A percentile compares a stretch with the other conserved stretches of the same genome.
These are phyloP conservation scores for Suhomyces atakaporum DNA, from an alignment of 1,139 yeast genomes.

Conservation along the genomic window DNA sequence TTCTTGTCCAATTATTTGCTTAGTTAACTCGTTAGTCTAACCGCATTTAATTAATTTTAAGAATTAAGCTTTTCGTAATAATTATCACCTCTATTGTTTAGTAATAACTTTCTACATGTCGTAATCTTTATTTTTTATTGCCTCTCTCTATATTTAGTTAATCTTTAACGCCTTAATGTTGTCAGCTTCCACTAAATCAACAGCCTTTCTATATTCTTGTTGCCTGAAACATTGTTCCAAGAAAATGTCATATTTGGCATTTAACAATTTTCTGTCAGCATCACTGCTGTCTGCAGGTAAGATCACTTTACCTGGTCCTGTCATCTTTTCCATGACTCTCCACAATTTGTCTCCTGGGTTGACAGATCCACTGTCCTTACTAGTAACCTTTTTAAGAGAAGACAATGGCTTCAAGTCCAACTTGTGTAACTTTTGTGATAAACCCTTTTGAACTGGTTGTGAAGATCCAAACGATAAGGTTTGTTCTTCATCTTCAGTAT, in stretches of 20 bases:
- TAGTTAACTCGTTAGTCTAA: too few relatives aligned
- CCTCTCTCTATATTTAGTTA: background rate
- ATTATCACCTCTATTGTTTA: too few relatives aligned
- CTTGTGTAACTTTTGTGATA: conserved; percentile 40
- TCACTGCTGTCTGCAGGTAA: conserved; percentile 58
- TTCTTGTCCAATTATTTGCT: too few relatives aligned
- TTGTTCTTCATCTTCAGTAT: conserved; percentile 43
- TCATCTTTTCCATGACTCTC: conserved; percentile 81
- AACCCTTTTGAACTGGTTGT: conserved; percentile 50
- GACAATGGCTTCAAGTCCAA: conserved; percentile 45
- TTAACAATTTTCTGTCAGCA: conserved; percentile 69
- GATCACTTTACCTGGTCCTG: conserved; percentile 81
- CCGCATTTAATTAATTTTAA: too few relatives aligned
- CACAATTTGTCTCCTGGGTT: conserved; percentile 65
- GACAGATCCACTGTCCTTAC: conserved; percentile 16
- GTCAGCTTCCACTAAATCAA: conserved; percentile 56
- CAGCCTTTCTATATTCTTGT: conserved; percentile 68
- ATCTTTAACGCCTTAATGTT: conserved; percentile 19
- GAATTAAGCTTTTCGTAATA: too few relatives aligned
- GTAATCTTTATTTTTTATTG: background rate
- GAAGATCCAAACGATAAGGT: conserved; percentile 63
- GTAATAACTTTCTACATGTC: too few relatives aligned
- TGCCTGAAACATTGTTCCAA: conserved; percentile 85
- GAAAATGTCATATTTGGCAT: conserved; percentile 80
- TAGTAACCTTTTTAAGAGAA: conserved; percentile 20